Evolutionary conservation across 495 filamentous ascomycete species (phyloP).

Genomic region (Aspergillus nanangensis): DNA sequence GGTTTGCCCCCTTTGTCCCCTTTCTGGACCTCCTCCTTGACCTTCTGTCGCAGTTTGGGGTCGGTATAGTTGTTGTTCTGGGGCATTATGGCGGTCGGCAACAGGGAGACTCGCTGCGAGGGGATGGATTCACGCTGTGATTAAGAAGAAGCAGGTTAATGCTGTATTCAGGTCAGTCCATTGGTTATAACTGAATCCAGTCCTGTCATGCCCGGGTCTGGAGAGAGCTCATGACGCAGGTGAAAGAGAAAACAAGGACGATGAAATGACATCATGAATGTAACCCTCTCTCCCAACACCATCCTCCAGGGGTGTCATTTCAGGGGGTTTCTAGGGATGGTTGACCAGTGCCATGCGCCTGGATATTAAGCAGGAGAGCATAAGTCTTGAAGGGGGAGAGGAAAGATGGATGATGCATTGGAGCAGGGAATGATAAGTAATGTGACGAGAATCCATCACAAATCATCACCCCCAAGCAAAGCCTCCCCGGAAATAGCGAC

Average conservation of each 20-base stretch:
- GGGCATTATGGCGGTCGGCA: conserved; percentile 28
- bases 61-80: conserved; percentile 45
- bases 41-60: conserved; percentile 41
- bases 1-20: conserved; percentile 45
- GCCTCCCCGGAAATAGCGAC: too few species aligned
- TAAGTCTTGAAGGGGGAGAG: too few species aligned
- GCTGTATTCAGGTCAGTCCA: background rate
- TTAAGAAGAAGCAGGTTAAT: background rate
- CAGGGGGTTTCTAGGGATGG: too few species aligned
- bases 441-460: too few species aligned
- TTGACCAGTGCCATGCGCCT: too few species aligned
- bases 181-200: background rate
- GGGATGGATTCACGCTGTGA: background rate
- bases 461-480: too few species aligned
- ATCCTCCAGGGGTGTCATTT: too few species aligned
- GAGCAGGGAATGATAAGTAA: too few species aligned
- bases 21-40: conserved; percentile 43
- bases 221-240: background rate
- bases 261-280: background rate
- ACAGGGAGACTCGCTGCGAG: background rate
- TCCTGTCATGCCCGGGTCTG: background rate
- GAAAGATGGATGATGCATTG: too few species aligned
- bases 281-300: background rate
- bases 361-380: too few species aligned
- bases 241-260: background rate